phyloP scores from a whole-genome alignment of 2,329 filamentous ascomycete species.

The Aspergillus sp. region DNA sequence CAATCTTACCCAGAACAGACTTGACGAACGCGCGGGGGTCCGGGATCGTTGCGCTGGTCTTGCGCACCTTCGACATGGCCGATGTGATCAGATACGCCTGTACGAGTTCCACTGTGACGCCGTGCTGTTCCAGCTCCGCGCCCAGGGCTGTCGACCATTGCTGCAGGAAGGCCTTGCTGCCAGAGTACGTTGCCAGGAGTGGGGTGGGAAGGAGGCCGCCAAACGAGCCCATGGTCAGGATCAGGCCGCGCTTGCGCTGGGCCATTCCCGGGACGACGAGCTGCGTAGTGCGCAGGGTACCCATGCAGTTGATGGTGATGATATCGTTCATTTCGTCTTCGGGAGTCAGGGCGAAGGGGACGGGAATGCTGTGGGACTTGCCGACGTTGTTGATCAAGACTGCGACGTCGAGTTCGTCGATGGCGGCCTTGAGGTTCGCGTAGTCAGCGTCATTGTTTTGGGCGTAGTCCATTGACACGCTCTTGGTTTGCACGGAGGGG shows the following conservation, averaged over 20 bases:
- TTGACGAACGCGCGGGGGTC: conserved; percentile 76
- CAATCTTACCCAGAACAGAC: conserved; percentile 71
- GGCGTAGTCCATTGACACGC: conserved; percentile 85
- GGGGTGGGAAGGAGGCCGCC: conserved; percentile 88
- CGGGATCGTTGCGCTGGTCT: conserved; percentile 69
- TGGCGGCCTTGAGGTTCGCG: conserved; percentile 59
- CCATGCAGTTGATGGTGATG: conserved; percentile 89
- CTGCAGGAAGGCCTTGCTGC: conserved; percentile 96
- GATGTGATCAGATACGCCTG: conserved; percentile 90
- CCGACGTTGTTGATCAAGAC: conserved; percentile 97
- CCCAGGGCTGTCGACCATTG: conserved; percentile 87
- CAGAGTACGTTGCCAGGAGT: conserved; percentile 89
- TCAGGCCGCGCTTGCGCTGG: conserved; percentile 74
- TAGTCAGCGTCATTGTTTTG: conserved; percentile 75
- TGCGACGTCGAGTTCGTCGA: conserved; percentile 70
- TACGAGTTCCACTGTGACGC: conserved; percentile 84
- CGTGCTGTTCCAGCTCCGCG: conserved; percentile 70
- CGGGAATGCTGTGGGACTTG: conserved; percentile 86
- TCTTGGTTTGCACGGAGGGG: conserved; percentile 64
- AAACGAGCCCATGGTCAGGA: conserved; percentile 96
- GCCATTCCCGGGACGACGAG: conserved; percentile 79
- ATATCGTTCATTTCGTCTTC: conserved; percentile 79
- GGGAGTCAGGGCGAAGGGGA: conserved; percentile 74
- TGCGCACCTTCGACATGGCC: conserved; percentile 93
- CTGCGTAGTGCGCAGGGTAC: conserved; percentile 81